A percentile compares a stretch with the other conserved stretches of the same genome.
These are phyloP conservation scores for Leccinum subrobustum DNA, from an alignment of 1,284 basidiomycete genomes.

Conservation along the genomic window DNA sequence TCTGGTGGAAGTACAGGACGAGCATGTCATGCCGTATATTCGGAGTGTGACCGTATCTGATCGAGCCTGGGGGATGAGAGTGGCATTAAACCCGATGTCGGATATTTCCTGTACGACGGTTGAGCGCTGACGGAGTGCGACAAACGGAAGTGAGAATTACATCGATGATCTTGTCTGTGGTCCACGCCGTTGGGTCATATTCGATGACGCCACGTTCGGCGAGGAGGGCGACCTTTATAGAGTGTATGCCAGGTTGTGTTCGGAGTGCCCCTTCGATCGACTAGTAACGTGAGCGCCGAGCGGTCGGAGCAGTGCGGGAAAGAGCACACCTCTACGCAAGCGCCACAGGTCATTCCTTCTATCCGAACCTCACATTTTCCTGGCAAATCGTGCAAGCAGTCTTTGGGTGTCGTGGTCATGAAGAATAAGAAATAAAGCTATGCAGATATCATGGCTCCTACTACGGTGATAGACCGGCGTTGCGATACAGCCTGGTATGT, in stretches of 20 bases:
- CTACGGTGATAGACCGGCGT: background rate
- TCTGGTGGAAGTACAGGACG: constrained; percentile 77
- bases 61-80: constrained; percentile 61
- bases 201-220: constrained; percentile 92
- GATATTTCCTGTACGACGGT: constrained; percentile 69
- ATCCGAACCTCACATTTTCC: constrained; percentile 72
- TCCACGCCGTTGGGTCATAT: constrained; percentile 85
- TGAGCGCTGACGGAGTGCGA: constrained; percentile 10
- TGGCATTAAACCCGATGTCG: constrained; percentile 91
- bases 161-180: constrained; percentile 72
- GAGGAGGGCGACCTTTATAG: constrained; percentile 89
- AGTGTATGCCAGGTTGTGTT: constrained; percentile 80
- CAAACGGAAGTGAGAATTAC: constrained; percentile 42
- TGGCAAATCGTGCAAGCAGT: constrained; percentile 5
- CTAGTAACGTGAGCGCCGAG: constrained; percentile 37
- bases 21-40: constrained; percentile 91
- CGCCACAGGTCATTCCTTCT: constrained; percentile 90
- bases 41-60: constrained; percentile 71
- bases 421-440: background rate
- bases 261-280: constrained; percentile 94
- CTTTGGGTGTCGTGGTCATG: constrained; percentile 12
- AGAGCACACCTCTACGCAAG: constrained; percentile 72
- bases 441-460: background rate
- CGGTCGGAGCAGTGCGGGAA: background rate
- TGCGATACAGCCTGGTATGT: constrained; percentile 1